Conservation (phyloP, 257 asterid genomes). For the Capsicum baccatum region DNA sequence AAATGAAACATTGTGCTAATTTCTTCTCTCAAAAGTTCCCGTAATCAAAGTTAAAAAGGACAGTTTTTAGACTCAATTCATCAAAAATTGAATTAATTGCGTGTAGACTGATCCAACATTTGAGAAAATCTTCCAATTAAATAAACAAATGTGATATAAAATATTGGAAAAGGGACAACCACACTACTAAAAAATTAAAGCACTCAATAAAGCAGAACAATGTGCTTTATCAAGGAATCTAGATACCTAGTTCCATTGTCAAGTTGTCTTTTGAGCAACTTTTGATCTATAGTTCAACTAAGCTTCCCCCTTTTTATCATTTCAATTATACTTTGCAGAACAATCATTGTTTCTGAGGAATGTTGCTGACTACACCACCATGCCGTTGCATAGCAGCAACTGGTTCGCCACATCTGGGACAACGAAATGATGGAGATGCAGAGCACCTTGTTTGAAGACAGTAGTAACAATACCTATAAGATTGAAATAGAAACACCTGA, state of each 20-base stretch:
- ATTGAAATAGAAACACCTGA: conserved; percentile 20
- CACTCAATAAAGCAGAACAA: conserved; percentile 42
- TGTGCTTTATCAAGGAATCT: conserved; percentile 40
- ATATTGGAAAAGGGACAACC: conserved; percentile 24
- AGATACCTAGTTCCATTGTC: conserved; percentile 34
- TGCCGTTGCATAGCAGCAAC: conserved; percentile 90
- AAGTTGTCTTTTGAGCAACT: conserved; percentile 35
- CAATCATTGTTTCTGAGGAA: conserved; percentile 42
- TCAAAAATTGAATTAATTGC: not conserved
- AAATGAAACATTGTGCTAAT: not conserved
- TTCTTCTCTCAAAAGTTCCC: not conserved
- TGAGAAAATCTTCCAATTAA: conserved; percentile 19
- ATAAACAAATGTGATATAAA: conserved; percentile 19
- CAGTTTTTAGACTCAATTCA: not conserved
- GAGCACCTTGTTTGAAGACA: conserved; percentile 89
- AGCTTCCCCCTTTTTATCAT: conserved; percentile 24
- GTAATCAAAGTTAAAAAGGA: conserved; percentile 15
- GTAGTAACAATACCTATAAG: conserved; percentile 83
- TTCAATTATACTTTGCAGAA: conserved; percentile 33
- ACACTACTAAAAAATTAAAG: conserved; percentile 32
- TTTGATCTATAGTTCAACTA: conserved; percentile 33
- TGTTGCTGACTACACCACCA: conserved; percentile 47
- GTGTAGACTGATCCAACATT: conserved; percentile 23
- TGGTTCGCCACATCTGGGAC: conserved; percentile 81
- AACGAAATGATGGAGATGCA: conserved; percentile 73